A percentile compares a stretch with the other conserved stretches of the same genome.
Evolutionary conservation across 345 rosid genomes (phyloP).

Genomic region (Stellera chamaejasme): DNA sequence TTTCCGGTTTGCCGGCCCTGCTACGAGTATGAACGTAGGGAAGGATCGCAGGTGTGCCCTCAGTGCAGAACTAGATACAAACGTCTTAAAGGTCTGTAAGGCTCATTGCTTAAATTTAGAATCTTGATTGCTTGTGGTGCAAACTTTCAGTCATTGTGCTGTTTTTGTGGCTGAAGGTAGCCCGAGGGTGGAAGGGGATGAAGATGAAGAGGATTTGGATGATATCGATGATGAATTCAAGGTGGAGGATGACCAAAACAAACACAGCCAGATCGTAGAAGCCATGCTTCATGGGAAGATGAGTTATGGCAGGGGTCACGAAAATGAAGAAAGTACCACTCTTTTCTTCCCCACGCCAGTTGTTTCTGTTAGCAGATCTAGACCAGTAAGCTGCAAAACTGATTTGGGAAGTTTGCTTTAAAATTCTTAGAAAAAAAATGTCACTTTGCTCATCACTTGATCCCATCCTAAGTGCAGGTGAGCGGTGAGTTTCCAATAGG

Average conservation of each 20-base stretch:
- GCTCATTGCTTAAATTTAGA: no score
- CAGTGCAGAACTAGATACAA: slow-evolving; percentile 94
- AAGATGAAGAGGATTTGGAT: slow-evolving; percentile 90
- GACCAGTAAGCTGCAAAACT: slow-evolving; percentile 42
- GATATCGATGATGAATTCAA: slow-evolving; percentile 94
- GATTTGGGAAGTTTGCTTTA: background rate
- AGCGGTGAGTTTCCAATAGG: slow-evolving; percentile 91
- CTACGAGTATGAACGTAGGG: slow-evolving; percentile 93
- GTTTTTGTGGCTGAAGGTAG: slow-evolving; percentile 42
- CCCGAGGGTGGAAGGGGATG: slow-evolving; percentile 91
- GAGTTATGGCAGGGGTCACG: slow-evolving; percentile 96
- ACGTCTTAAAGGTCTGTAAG: slow-evolving; percentile 72
- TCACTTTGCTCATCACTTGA: background rate
- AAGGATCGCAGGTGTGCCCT: slow-evolving; percentile 87
- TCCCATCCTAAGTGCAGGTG: slow-evolving; percentile 33
- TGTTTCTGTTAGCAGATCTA: slow-evolving; percentile 54
- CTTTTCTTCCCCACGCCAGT: slow-evolving; percentile 49
- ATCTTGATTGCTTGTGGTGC: background rate
- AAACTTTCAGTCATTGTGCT: background rate
- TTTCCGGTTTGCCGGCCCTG: slow-evolving; percentile 95
- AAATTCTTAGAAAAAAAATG: background rate
- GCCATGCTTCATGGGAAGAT: slow-evolving; percentile 92
- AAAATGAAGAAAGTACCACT: slow-evolving; percentile 55
- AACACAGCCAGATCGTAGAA: slow-evolving; percentile 58
- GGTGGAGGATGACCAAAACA: slow-evolving; percentile 68